Evolutionary conservation across 345 rosid genomes (phyloP), one percentile per base, ranked within the genome.

Genomic region (Gossypium ekmanianum): DNA sequence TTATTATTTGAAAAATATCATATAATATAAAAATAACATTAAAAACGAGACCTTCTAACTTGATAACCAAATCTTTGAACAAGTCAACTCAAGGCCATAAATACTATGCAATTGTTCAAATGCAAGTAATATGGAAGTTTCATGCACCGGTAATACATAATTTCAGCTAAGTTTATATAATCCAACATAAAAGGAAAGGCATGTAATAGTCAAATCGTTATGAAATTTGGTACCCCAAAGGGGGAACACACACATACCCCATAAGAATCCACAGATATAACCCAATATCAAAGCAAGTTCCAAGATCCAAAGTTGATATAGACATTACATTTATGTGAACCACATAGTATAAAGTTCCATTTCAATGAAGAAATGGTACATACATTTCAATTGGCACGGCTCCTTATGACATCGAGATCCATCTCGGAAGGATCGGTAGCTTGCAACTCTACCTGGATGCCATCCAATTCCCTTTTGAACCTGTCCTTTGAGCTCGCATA

Each of bases 401-500:
- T 87, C 80, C 83, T 85, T 65, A 88, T 88, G 61, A 88, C 92
- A 18, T 88, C 90, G 18, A 88, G 85, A 74, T 88, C 90, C 88
- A 88, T 88, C 80, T 88, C 92, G 22, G 90, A 81, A 17, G 90
- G 90, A 78, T 88, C 92, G 11, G 89, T 88, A 34, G 92, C 92
- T 81, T 88, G 92, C 89, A 88, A 79, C 78, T 88, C 90, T 13
- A 87, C 39, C 82, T 88, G 90, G 76, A 88, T 87, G 29, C 90
- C 92, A 24, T 88, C 92, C 76, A 87, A 77, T 79, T 88, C 90
- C 76, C 90, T 84, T 69, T 85, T 88, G 79, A 88, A 87, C 80
- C 88, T 84, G 83, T 88, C 92, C 77, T 88, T 88, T 58, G 92
- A 84, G 80, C 92, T 88, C 12, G 92, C 92, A 76, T 88, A 88